Conservation (phyloP, 2,329 filamentous ascomycete genomes). For the Fusarium sacchari region DNA sequence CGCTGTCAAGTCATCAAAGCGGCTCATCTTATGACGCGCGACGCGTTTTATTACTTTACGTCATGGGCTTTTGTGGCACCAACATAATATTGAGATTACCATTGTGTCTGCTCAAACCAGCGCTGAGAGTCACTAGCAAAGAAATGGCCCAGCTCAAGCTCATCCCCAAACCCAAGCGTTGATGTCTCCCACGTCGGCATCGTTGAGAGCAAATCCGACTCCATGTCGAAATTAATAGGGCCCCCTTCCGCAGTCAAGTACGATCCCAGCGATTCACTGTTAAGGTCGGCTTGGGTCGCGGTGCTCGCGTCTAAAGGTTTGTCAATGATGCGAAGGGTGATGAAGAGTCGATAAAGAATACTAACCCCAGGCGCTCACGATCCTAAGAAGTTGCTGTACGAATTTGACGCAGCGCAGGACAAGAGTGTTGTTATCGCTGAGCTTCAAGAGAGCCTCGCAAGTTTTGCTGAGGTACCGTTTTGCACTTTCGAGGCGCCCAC, state of each 20-base stretch:
- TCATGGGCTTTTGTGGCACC: neutral
- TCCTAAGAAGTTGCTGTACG: neutral
- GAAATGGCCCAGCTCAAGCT: constrained; percentile 14
- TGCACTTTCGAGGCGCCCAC: neutral
- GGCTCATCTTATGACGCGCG: accelerated
- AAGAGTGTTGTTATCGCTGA: neutral
- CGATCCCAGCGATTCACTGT: neutral
- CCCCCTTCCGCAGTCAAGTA: neutral
- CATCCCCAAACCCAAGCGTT: neutral
- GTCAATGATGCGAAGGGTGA: accelerated
- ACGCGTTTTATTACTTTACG: neutral
- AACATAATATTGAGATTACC: neutral
- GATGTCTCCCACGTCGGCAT: neutral
- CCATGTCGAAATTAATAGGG: neutral
- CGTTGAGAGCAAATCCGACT: neutral
- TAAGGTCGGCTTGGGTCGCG: neutral
- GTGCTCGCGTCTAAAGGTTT: neutral
- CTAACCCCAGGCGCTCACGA: neutral
- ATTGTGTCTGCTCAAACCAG: constrained; percentile 7
- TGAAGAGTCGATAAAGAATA: accelerated
- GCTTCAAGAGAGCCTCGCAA: neutral
- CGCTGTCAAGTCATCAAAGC: neutral
- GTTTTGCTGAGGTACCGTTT: neutral
- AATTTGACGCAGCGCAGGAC: neutral
- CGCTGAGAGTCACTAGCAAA: neutral